Evolutionary conservation across 2,329 filamentous ascomycete species (phyloP).

Genomic region (Leptographium radiaticola): DNA sequence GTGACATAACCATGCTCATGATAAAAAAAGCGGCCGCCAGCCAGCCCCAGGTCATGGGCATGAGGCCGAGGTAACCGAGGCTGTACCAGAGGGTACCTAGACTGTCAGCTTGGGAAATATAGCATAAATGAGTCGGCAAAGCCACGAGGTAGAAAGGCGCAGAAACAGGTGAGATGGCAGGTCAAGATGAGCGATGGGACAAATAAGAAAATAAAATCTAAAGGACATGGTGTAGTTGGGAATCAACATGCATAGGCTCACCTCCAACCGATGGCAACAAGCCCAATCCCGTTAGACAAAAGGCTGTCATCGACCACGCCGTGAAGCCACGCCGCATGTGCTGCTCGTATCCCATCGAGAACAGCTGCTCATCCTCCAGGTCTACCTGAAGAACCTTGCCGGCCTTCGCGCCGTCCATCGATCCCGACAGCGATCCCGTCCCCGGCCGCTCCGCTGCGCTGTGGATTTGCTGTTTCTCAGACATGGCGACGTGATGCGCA

Average conservation of each 20-base stretch:
- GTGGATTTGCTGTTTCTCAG: background rate
- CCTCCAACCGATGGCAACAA: slow-evolving; percentile 1
- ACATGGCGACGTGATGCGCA: background rate
- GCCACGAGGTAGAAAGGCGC: background rate
- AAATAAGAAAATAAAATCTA: too few species aligned
- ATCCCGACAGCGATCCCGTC: background rate
- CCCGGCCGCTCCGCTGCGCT: background rate
- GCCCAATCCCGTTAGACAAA: slow-evolving; percentile 2
- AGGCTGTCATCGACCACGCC: slow-evolving; percentile 3
- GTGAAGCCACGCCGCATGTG: slow-evolving; percentile 4
- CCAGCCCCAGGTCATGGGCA: slow-evolving; percentile 7
- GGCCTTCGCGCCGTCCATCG: background rate
- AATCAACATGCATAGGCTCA: background rate
- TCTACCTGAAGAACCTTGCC: background rate
- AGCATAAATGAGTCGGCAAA: too few species aligned
- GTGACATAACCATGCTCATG: slow-evolving; percentile 1
- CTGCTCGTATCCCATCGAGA: slow-evolving; percentile 3
- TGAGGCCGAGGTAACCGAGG: slow-evolving; percentile 3
- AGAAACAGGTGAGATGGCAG: too few species aligned
- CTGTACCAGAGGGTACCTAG: slow-evolving; percentile 5
- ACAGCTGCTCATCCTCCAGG: slow-evolving; percentile 1
- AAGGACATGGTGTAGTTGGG: too few species aligned
- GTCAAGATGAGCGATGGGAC: background rate
- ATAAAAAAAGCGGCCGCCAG: slow-evolving; percentile 2
- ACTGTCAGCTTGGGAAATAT: background rate